Percentiles rank a stretch among this genome's conserved stretches.
Conservation (phyloP, 1,284 basidiomycete genomes). For the Ceratobasidium sp. region DNA sequence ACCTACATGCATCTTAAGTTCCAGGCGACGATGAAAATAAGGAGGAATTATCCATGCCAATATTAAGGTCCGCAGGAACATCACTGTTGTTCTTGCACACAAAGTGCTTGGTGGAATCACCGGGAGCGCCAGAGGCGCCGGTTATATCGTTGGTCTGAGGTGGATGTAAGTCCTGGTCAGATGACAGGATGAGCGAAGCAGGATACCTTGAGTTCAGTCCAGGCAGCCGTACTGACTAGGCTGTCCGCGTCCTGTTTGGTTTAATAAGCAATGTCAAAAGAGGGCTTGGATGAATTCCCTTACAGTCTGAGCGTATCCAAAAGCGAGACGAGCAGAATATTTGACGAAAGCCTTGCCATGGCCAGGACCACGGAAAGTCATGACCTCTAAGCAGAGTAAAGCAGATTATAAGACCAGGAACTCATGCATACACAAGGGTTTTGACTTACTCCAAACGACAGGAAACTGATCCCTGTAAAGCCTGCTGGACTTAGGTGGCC, state of each 20-base stretch:
- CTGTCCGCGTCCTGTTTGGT: conserved; percentile 9
- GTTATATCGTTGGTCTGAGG: conserved; percentile 9
- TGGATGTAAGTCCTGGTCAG: not conserved
- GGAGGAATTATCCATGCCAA: not conserved
- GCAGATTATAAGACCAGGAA: no score
- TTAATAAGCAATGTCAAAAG: not conserved
- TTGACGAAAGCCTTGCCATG: conserved; percentile 13
- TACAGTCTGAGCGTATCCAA: conserved; percentile 38
- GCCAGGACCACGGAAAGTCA: conserved; percentile 21
- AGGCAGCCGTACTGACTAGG: conserved; percentile 19
- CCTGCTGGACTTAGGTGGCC: no score
- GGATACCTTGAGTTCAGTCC: conserved; percentile 2
- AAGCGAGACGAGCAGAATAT: conserved; percentile 22
- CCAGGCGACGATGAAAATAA: not conserved
- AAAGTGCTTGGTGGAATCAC: conserved; percentile 17
- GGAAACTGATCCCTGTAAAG: no score
- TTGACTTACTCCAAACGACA: no score
- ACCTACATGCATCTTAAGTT: not conserved
- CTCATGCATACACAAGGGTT: no score
- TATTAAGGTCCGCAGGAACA: conserved; percentile 20
- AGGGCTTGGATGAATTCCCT: not conserved
- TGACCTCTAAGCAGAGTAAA: not conserved
- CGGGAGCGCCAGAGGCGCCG: not conserved
- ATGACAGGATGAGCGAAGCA: not conserved
- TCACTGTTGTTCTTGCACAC: conserved; percentile 33